These are phyloP conservation scores for Lactifluus piperatus DNA, from an alignment of 768 basidiomycete species.

Conservation along the genomic window DNA sequence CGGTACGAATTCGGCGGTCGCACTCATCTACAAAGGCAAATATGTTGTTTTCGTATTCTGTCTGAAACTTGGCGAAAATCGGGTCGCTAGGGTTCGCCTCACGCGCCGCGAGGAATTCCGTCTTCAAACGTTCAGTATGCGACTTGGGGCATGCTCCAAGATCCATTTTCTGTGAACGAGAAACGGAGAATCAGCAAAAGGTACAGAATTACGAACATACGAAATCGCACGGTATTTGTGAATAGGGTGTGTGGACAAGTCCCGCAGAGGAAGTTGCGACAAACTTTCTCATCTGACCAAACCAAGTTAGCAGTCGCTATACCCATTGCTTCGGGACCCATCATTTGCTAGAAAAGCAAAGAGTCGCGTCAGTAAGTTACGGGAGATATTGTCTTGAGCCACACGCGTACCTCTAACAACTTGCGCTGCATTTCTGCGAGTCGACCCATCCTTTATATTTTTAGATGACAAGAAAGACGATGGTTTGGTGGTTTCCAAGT, in stretches of 20 bases:
- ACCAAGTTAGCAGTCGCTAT: constrained; percentile 85
- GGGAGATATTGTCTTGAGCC: neutral
- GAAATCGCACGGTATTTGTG: constrained; percentile 81
- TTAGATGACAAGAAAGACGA: neutral
- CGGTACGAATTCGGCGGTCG: constrained; percentile 89
- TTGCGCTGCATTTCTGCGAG: constrained; percentile 97
- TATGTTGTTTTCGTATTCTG: constrained; percentile 93
- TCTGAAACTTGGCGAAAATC: constrained; percentile 80
- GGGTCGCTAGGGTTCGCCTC: constrained; percentile 71
- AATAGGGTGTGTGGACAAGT: constrained; percentile 98
- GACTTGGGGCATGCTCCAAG: constrained; percentile 95
- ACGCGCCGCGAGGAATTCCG: constrained; percentile 75
- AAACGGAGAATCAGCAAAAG: neutral
- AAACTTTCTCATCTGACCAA: constrained; percentile 96
- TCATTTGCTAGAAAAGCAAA: constrained; percentile 76
- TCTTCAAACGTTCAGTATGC: constrained; percentile 89
- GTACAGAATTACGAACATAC: neutral
- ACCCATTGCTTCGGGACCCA: constrained; percentile 99
- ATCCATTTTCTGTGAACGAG: constrained; percentile 85
- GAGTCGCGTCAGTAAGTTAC: constrained; percentile 28
- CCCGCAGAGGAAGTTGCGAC: constrained; percentile 95
- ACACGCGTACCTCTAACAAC: constrained; percentile 55
- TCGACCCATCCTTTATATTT: constrained; percentile 62
- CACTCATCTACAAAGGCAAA: constrained; percentile 97
- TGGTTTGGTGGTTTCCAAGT: neutral